Conservation (phyloP, 2,329 filamentous ascomycete genomes). For the Sclerotinia subarctica region DNA sequence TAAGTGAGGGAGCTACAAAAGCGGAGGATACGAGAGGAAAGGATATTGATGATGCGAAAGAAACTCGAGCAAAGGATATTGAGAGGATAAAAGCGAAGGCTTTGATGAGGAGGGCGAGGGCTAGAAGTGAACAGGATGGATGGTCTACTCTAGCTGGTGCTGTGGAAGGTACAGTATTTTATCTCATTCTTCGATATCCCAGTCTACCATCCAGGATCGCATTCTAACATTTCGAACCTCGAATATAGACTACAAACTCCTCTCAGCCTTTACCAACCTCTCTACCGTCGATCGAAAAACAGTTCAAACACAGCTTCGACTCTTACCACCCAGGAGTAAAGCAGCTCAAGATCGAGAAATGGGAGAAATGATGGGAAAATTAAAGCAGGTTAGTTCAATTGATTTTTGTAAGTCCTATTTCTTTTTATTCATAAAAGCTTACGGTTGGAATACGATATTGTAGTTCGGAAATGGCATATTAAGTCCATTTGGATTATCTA, state of each 20-base stretch:
- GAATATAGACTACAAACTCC: conserved; percentile 64
- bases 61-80: conserved; percentile 72
- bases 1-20: conserved; percentile 55
- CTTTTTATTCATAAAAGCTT: conserved; percentile 12
- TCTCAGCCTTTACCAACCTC: conserved; percentile 60
- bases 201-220: background rate
- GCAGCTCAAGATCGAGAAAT: conserved; percentile 82
- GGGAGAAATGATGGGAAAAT: conserved; percentile 95
- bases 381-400: conserved; percentile 65
- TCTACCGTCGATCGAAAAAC: conserved; percentile 63
- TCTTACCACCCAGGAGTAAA: conserved; percentile 67
- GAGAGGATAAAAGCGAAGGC: conserved; percentile 78
- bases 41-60: conserved; percentile 58
- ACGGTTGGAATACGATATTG: background rate
- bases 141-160: conserved; percentile 81
- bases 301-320: conserved; percentile 62
- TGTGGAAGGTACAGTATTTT: conserved; percentile 46
- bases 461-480: conserved; percentile 85
- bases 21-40: conserved; percentile 41
- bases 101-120: conserved; percentile 52
- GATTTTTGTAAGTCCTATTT: conserved; percentile 7
- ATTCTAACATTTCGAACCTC: background rate
- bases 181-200: background rate
- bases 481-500: conserved; percentile 90
- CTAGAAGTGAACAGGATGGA: conserved; percentile 63